A percentile compares a stretch with the other conserved stretches of the same genome.
phyloP scores from a whole-genome alignment of 345 rosid species.

The Carallia brachiata region DNA sequence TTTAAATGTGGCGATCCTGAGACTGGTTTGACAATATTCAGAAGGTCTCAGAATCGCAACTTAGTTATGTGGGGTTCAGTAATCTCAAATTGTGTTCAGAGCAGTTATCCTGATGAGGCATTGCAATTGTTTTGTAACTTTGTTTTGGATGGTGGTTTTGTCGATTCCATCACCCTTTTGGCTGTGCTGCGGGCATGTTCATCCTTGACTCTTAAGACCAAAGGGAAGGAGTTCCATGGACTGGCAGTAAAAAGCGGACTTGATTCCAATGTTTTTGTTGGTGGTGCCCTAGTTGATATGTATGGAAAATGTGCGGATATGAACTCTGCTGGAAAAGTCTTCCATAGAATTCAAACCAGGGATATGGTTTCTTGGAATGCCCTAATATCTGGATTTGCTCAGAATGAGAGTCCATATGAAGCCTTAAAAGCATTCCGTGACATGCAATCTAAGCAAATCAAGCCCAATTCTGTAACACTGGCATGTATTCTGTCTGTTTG shows the following conservation, averaged over 20 bases:
- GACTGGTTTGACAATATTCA: constrained; percentile 34
- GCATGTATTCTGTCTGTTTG: constrained; percentile 44
- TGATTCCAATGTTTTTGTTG: constrained; percentile 32
- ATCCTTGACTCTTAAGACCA: constrained; percentile 30
- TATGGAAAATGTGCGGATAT: constrained; percentile 42
- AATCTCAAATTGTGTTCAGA: constrained; percentile 32
- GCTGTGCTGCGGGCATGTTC: constrained; percentile 44
- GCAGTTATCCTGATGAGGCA: constrained; percentile 27
- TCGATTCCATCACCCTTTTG: constrained; percentile 37
- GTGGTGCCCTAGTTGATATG: constrained; percentile 46
- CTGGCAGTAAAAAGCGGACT: constrained; percentile 33
- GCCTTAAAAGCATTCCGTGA: constrained; percentile 34
- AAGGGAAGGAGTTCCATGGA: constrained; percentile 40
- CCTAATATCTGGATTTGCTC: constrained; percentile 43
- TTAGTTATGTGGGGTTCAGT: constrained; percentile 43
- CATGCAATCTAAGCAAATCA: constrained; percentile 37
- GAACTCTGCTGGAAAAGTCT: constrained; percentile 34
- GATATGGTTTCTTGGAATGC: constrained; percentile 50
- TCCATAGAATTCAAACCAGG: constrained; percentile 25
- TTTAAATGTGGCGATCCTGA: constrained; percentile 39
- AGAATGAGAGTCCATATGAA: constrained; percentile 26
- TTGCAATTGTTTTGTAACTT: constrained; percentile 32
- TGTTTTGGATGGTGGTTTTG: constrained; percentile 30
- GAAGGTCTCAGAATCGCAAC: constrained; percentile 25
- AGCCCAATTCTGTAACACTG: constrained; percentile 38